Evolutionary conservation across 2,329 filamentous ascomycete species (phyloP).

Genomic region (Xylaria sp.): DNA sequence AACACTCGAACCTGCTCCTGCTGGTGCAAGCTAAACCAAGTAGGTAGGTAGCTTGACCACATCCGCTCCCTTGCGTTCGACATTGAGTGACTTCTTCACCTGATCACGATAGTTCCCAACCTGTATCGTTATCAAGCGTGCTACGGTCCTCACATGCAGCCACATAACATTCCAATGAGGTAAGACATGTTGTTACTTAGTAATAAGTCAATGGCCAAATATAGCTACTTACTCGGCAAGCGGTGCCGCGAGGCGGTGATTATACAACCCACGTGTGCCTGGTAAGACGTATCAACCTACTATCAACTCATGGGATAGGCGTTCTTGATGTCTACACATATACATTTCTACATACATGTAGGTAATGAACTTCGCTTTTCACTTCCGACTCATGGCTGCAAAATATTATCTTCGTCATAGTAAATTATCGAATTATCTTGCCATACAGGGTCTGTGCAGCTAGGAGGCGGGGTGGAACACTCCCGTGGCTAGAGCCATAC

Average conservation of each 20-base stretch:
- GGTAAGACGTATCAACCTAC: background rate
- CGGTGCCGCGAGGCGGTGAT: background rate
- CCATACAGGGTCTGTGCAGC: constrained; percentile 4
- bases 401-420: background rate
- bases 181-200: background rate
- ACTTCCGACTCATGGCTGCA: background rate
- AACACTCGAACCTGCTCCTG: background rate
- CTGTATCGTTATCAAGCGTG: background rate
- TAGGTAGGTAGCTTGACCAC: constrained; percentile 6
- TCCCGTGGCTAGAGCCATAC: constrained; percentile 1
- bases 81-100: background rate
- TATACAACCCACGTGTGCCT: background rate
- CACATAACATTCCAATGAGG: background rate
- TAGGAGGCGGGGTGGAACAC: background rate
- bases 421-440: background rate
- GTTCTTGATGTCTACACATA: background rate
- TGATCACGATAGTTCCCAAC: background rate
- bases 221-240: constrained; percentile 2
- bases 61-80: background rate
- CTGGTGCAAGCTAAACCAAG: background rate
- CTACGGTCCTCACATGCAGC: background rate
- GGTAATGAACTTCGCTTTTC: background rate
- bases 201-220: constrained; percentile 1
- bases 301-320: background rate
- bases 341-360: background rate